phyloP scores from a whole-genome alignment of 2,329 filamentous ascomycete species.

The Thelonectria rubi region DNA sequence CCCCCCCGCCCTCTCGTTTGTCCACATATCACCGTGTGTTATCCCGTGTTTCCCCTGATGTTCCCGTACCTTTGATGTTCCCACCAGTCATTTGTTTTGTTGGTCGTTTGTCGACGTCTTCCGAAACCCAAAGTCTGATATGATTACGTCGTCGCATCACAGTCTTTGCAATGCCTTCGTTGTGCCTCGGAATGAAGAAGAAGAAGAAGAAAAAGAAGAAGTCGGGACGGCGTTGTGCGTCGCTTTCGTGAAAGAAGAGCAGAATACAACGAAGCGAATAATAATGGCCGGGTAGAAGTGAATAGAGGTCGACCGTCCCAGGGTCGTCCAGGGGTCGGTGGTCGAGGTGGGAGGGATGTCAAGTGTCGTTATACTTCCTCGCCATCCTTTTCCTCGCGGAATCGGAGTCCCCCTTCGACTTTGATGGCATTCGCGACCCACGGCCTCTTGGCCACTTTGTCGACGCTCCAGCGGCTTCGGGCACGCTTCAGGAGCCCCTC shows the following conservation, averaged over 20 bases:
- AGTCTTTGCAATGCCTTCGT: conserved; percentile 8
- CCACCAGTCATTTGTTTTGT: conserved; percentile 14
- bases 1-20: conserved; percentile 18
- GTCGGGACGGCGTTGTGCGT: conserved; percentile 7
- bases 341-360: background rate
- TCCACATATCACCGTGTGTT: background rate
- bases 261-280: conserved; percentile 17
- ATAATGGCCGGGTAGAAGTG: conserved; percentile 9
- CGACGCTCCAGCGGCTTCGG: conserved; percentile 78
- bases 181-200: conserved; percentile 13
- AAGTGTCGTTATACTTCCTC: conserved; percentile 56
- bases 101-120: conserved; percentile 16
- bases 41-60: background rate
- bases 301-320: conserved; percentile 3
- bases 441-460: conserved; percentile 73
- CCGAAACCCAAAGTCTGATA: conserved; percentile 2
- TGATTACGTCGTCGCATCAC: conserved; percentile 22
- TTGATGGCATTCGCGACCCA: conserved; percentile 83
- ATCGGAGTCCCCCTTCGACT: conserved; percentile 69
- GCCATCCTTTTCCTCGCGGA: conserved; percentile 67
- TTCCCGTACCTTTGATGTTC: conserved; percentile 19
- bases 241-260: conserved; percentile 8
- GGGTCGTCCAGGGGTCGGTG: background rate
- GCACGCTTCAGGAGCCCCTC: conserved; percentile 87
- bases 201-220: too few relatives aligned